Evolutionary conservation across 805 yeast species (phyloP).

Genomic region (Spathaspora hagerdaliae): DNA sequence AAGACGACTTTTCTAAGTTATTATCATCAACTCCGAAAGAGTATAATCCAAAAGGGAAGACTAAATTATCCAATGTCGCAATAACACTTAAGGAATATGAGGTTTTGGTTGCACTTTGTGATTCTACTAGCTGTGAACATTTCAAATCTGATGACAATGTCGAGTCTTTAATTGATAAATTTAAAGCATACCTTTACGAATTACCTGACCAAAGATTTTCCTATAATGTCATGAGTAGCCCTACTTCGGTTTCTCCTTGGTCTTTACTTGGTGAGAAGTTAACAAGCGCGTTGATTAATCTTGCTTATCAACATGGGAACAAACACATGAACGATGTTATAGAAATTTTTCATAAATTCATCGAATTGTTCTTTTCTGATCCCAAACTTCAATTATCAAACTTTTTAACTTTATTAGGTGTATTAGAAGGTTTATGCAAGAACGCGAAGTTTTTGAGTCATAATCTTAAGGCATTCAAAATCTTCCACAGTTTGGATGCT

Average conservation of each 20-base stretch:
- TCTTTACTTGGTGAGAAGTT: constrained; percentile 26
- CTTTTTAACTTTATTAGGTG: constrained; percentile 34
- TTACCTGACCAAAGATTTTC: constrained; percentile 44
- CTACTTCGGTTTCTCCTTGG: constrained; percentile 31
- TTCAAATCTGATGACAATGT: constrained; percentile 33
- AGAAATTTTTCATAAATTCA: constrained; percentile 24
- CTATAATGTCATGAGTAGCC: constrained; percentile 26
- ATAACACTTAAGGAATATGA: constrained; percentile 53
- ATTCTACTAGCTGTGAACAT: constrained; percentile 17
- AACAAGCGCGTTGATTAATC: constrained; percentile 27
- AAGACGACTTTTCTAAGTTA: constrained; percentile 21
- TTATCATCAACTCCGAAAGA: constrained; percentile 9
- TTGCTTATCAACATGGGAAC: constrained; percentile 22
- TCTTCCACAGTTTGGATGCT: constrained; percentile 31
- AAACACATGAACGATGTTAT: constrained; percentile 20
- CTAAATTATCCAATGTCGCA: constrained; percentile 22
- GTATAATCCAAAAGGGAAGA: not conserved
- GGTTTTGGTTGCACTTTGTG: constrained; percentile 53
- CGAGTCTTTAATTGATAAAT: constrained; percentile 36
- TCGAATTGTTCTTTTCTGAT: constrained; percentile 19
- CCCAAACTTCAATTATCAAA: constrained; percentile 21
- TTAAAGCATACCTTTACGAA: constrained; percentile 45
- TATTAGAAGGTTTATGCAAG: constrained; percentile 25
- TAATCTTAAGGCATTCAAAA: constrained; percentile 20
- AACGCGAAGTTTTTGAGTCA: constrained; percentile 23